Percentiles rank a stretch among this genome's conserved stretches.
These are phyloP conservation scores for Microcyclospora pomicola DNA, from an alignment of 2,329 filamentous ascomycete species.

Conservation along the genomic window DNA sequence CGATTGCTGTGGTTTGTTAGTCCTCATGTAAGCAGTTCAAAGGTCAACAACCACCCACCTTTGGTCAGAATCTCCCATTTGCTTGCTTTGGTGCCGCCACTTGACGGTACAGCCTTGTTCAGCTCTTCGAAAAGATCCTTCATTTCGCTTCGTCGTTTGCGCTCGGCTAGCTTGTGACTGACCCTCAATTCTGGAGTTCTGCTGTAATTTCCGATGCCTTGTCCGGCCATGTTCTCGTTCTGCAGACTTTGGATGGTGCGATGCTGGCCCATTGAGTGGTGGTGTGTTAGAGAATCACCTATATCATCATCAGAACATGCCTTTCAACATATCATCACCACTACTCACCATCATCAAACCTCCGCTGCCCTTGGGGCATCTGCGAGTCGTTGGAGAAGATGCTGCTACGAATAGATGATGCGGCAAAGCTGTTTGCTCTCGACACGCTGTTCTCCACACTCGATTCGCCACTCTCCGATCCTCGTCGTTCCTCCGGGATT, in stretches of 20 bases:
- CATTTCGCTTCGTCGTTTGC: slow-evolving; percentile 76
- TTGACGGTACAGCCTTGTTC: slow-evolving; percentile 63
- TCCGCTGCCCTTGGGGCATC: slow-evolving; percentile 56
- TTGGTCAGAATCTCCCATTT: slow-evolving; percentile 85
- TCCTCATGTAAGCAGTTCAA: too few species aligned
- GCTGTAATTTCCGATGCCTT: slow-evolving; percentile 58
- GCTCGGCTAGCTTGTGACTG: slow-evolving; percentile 73
- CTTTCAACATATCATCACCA: slow-evolving; percentile 1
- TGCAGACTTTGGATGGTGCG: slow-evolving; percentile 54
- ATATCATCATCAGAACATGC: slow-evolving; percentile 10
- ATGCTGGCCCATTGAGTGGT: slow-evolving; percentile 66
- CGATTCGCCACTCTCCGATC: slow-evolving; percentile 35
- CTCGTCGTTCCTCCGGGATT: slow-evolving; percentile 38
- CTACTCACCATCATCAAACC: slow-evolving; percentile 48
- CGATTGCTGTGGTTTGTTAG: slow-evolving; percentile 29
- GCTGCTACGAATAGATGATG: slow-evolving; percentile 65
- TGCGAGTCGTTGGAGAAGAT: slow-evolving; percentile 64
- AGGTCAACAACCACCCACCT: slow-evolving; percentile 38
- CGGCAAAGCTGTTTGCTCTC: slow-evolving; percentile 60
- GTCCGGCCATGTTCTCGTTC: slow-evolving; percentile 39
- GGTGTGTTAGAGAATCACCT: slow-evolving; percentile 43
- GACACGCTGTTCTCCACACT: slow-evolving; percentile 40
- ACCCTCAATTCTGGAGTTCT: slow-evolving; percentile 68
- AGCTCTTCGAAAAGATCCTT: slow-evolving; percentile 75
- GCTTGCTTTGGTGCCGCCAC: slow-evolving; percentile 69